Percentiles rank a stretch among this genome's conserved stretches.
Evolutionary conservation across 1,139 yeast species (phyloP).

Genomic region (Yamadazyma conglobata): DNA sequence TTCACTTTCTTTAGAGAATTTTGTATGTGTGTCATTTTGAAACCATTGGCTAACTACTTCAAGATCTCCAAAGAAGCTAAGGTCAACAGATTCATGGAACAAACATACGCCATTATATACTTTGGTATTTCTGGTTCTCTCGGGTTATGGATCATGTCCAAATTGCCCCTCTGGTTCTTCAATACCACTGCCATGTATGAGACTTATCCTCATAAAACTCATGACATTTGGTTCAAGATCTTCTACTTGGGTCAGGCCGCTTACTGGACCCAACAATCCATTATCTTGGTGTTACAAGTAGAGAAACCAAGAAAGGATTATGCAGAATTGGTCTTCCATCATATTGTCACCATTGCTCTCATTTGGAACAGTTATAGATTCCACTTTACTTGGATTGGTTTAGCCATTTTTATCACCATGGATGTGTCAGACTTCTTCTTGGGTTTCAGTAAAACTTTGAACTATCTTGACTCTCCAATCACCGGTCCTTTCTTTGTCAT

Average conservation of each 20-base stretch:
- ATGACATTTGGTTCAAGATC: constrained; percentile 66
- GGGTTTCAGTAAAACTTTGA: constrained; percentile 77
- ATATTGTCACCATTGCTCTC: constrained; percentile 82
- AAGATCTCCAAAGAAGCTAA: constrained; percentile 61
- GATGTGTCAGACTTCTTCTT: constrained; percentile 90
- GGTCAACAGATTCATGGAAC: constrained; percentile 85
- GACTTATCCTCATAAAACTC: constrained; percentile 79
- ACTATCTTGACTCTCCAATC: constrained; percentile 68
- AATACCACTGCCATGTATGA: constrained; percentile 77
- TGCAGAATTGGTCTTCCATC: constrained; percentile 88
- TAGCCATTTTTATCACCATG: constrained; percentile 90
- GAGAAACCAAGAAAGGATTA: constrained; percentile 96
- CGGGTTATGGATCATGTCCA: constrained; percentile 86
- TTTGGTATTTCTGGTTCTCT: constrained; percentile 79
- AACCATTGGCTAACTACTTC: constrained; percentile 59
- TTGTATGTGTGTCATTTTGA: constrained; percentile 74
- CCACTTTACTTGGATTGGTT: constrained; percentile 95
- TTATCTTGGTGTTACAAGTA: constrained; percentile 73
- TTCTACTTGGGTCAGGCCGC: constrained; percentile 93
- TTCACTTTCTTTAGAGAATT: constrained; percentile 92
- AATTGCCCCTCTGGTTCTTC: constrained; percentile 84
- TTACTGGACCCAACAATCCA: constrained; percentile 95
- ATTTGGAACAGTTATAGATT: constrained; percentile 89
- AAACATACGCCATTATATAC: constrained; percentile 78
- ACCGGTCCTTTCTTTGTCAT: constrained; percentile 65